Evolutionary conservation across 2,329 filamentous ascomycete species (phyloP), one percentile per base, ranked within the genome.

Genomic region (Colletotrichum orbiculare): DNA sequence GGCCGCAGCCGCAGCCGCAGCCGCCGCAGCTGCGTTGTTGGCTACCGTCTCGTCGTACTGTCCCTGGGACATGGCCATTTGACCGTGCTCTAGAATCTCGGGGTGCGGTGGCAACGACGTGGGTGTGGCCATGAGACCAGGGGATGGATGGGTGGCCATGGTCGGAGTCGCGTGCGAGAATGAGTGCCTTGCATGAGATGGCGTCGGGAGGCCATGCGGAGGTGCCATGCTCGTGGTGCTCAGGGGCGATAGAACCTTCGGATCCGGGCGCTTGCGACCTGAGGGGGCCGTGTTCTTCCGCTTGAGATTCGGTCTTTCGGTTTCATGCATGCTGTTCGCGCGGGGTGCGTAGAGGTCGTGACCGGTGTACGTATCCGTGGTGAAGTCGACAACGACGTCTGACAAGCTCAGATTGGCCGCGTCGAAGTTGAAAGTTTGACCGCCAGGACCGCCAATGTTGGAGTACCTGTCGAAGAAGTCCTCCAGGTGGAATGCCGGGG

Each of bases 401-500:
- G 86, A 79, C 58, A 96, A 86, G 13, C 86, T 90, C 42, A 95
- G 82, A 72, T 94, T 91, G 2, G 91, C 89, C 2, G 91, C 87
- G 71, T 96, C 92, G 59, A 96, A 92, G 6, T 77, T 81, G 68
- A 83, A 86, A 0, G 84, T 81, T 61, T 88, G 83, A 1, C 89
- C 90, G 0, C 87, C 88, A 17, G 80, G 80, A 0, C 84, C 82
- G 1, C 82, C 81, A 48, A 88, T 82, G 63, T 84, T 86, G 0
- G 80, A 78, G 65, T 97, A 97, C 35, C 93, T 85, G 70, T 96
- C 92, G 70, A 96, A 94, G 76, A 96, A 96, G 73, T 96, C 92
- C 68, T 96, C 93, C 12, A 94, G 85, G 67, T 96, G 92, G 72
- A 96, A 95, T 2, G 92, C 91, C 0, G 92, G 90, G 0, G 89